Conservation (phyloP, 345 rosid genomes). For the Sisymbrium irio region DNA sequence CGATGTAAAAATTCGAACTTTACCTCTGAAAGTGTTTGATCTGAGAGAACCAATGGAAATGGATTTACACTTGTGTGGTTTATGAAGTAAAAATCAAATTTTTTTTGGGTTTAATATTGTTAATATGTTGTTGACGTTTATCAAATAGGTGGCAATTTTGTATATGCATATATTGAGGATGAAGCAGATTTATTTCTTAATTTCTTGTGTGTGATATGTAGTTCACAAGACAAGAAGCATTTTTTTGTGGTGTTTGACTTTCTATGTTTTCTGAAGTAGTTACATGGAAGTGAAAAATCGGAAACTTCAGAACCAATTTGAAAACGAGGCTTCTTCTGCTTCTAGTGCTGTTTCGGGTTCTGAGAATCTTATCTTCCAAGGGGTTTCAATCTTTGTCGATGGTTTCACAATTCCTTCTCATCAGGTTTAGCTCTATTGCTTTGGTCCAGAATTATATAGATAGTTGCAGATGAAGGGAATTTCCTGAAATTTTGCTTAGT, state of each 20-base stretch:
- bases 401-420: conserved; percentile 88
- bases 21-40: not conserved
- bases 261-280: conserved; percentile 38
- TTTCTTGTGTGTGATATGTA: not conserved
- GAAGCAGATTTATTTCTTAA: not conserved
- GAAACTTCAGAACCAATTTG: conserved; percentile 76
- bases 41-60: not conserved
- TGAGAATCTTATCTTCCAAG: conserved; percentile 61
- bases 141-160: not conserved
- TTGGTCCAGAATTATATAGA: not conserved
- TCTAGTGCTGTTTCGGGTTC: conserved; percentile 39
- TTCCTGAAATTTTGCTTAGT: not conserved
- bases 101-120: not conserved
- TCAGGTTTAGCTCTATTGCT: conserved; percentile 52
- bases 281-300: conserved; percentile 81
- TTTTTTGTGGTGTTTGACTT: not conserved
- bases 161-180: not conserved
- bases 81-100: not conserved
- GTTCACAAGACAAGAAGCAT: not conserved
- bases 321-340: conserved; percentile 53
- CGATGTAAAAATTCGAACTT: not conserved
- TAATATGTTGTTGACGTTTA: not conserved
- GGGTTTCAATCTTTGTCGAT: conserved; percentile 89
- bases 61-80: not conserved
- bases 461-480: not conserved